phyloP scores from a whole-genome alignment of 495 filamentous ascomycete genomes.

The Trichodelitschia bisporula region DNA sequence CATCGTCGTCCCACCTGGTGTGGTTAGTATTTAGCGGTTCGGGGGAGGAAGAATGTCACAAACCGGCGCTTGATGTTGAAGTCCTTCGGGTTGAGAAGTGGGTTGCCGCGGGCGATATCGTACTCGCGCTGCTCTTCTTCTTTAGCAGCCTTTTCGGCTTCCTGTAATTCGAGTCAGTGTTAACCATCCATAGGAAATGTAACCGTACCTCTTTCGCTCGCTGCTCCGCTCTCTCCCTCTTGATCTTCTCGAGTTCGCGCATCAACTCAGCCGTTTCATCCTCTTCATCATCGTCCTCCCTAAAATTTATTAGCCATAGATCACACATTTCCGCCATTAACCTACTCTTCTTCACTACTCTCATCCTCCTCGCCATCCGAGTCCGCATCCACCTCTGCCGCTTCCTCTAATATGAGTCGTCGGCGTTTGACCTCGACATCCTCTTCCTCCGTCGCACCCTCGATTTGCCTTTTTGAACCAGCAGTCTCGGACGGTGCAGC shows the following conservation, averaged over 20 bases:
- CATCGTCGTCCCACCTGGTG: constrained; percentile 88
- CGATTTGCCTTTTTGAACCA: constrained; percentile 40
- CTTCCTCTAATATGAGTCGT: constrained; percentile 59
- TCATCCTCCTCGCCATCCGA: constrained; percentile 43
- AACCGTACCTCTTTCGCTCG: constrained; percentile 62
- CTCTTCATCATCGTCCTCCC: constrained; percentile 51
- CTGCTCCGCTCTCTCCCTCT: constrained; percentile 65
- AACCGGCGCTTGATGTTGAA: constrained; percentile 46
- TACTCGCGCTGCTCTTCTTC: constrained; percentile 66
- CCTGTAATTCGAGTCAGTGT: constrained; percentile 8
- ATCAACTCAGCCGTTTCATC: constrained; percentile 80
- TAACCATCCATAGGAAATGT: not conserved
- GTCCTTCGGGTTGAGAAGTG: constrained; percentile 56
- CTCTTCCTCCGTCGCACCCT: constrained; percentile 28
- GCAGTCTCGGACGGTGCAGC: constrained; percentile 13
- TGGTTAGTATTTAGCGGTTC: constrained; percentile 14
- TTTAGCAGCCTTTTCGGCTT: constrained; percentile 37
- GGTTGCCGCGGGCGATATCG: constrained; percentile 83
- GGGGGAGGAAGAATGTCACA: constrained; percentile 6
- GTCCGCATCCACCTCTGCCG: constrained; percentile 76
- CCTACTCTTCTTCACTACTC: constrained; percentile 42
- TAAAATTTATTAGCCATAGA: no score
- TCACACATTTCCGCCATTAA: no score
- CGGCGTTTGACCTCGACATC: constrained; percentile 65
- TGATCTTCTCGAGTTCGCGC: constrained; percentile 85